These are phyloP conservation scores for Penicillium sp. DNA, from an alignment of 2,329 filamentous ascomycete genomes.

Conservation along the genomic window DNA sequence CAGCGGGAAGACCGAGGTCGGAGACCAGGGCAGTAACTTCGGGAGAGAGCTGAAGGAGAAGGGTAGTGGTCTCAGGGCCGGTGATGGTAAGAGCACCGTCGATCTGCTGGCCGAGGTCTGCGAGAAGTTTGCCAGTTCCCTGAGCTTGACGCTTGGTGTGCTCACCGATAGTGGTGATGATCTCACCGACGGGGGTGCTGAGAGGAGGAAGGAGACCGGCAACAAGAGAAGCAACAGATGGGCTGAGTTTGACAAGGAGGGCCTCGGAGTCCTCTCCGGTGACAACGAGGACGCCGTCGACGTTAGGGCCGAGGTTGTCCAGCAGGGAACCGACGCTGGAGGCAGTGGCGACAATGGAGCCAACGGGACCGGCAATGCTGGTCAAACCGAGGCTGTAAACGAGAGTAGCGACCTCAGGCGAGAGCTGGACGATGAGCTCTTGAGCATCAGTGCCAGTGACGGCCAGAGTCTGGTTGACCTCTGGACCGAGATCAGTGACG, in stretches of 20 bases:
- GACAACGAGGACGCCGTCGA: slow-evolving; percentile 28
- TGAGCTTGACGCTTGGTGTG: slow-evolving; percentile 25
- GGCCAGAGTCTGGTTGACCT: slow-evolving; percentile 28
- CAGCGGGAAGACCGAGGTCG: slow-evolving; percentile 25
- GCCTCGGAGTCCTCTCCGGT: slow-evolving; percentile 25
- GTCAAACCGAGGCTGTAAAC: slow-evolving; percentile 27
- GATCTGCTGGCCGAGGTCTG: slow-evolving; percentile 23
- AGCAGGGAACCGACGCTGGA: slow-evolving; percentile 24
- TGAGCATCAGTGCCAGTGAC: slow-evolving; percentile 26
- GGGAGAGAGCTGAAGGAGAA: slow-evolving; percentile 31
- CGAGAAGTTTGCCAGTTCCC: slow-evolving; percentile 23
- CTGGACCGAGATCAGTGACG: slow-evolving; percentile 27
- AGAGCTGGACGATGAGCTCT: slow-evolving; percentile 28
- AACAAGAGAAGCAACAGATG: slow-evolving; percentile 24
- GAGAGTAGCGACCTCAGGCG: slow-evolving; percentile 26
- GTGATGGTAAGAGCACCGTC: slow-evolving; percentile 26
- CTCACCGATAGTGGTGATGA: slow-evolving; percentile 24
- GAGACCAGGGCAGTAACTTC: slow-evolving; percentile 25
- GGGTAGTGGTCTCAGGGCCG: slow-evolving; percentile 25
- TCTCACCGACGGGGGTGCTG: slow-evolving; percentile 24
- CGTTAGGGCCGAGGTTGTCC: slow-evolving; percentile 21
- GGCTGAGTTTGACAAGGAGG: slow-evolving; percentile 29
- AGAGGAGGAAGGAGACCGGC: slow-evolving; percentile 28
- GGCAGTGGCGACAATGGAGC: slow-evolving; percentile 25
- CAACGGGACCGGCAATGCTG: slow-evolving; percentile 23